Evolutionary conservation across 306 rosid species (phyloP).

Genomic region (Fagus crenata): DNA sequence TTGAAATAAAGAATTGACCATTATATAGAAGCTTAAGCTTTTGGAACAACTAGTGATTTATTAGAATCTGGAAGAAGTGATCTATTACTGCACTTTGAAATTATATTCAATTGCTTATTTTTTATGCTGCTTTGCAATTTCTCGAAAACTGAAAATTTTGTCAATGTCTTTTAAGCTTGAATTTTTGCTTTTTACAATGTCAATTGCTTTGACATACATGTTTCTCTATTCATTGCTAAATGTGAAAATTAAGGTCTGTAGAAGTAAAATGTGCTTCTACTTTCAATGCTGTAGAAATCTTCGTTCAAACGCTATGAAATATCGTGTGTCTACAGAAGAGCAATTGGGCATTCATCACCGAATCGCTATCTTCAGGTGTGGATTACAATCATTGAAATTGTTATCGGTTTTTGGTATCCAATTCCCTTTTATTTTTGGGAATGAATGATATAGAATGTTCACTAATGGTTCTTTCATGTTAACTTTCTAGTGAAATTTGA

Average conservation of each 20-base stretch:
- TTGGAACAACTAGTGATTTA: no score
- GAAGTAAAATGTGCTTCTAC: conserved; percentile 20
- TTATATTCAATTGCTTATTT: neutral
- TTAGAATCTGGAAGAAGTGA: no score
- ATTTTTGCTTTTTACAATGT: neutral
- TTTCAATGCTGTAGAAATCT: conserved; percentile 60
- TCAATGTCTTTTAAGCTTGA: neutral
- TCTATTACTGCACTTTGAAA: neutral
- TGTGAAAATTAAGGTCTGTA: conserved; percentile 23
- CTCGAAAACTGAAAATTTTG: neutral
- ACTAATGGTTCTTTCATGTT: conserved; percentile 2
- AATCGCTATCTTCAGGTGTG: conserved; percentile 89
- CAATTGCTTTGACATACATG: neutral
- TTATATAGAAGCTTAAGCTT: no score
- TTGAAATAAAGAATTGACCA: no score
- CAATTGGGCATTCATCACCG: conserved; percentile 93
- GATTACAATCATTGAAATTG: conserved; percentile 8
- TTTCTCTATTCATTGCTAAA: conserved; percentile 23
- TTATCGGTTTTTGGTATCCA: neutral
- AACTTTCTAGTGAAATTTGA: conserved; percentile 12
- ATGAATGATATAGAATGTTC: conserved; percentile 8
- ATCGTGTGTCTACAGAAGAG: conserved; percentile 79
- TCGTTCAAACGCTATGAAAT: conserved; percentile 86
- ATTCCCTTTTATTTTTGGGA: conserved; percentile 10
- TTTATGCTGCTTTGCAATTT: neutral